Base-by-base conservation (phyloP, 495 filamentous ascomycete species). In the Tricharina praecox region DNA sequence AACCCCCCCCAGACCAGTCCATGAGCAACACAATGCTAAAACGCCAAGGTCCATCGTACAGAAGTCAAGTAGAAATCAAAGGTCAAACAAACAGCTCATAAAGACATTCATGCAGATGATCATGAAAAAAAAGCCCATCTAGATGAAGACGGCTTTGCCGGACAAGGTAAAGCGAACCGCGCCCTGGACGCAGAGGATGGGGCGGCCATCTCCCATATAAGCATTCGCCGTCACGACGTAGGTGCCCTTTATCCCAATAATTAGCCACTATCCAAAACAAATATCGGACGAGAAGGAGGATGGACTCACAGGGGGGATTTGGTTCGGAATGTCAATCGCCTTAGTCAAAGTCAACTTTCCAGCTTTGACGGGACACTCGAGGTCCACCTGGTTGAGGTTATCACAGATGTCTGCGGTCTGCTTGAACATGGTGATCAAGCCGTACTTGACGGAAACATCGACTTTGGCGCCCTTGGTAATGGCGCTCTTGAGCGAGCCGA, bases 181-280 rank as follows among this genome's bases (percentile, higher is more conserved):
- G 5, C 82, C 85, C 39, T 75, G 74, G 49, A 97, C 66, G 64
- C 90, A 97, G 45, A 85, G 88, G 50, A 97, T 78, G 54, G 74
- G 74, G 39, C 72, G 64, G 28, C 70, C 66, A 41, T 88, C 78
- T 20, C 65, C 64, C 52, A 70, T 81, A 62, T 73, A 78, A 41
- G 87, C 92, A 63, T 97, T 82, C 36, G 88, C 90, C 11, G 74
- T 63, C 33, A 96, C 90, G 23, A 72, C 78, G 71, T 95, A 97
- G 58, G 73, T 82, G 61, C 90, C 90, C 87, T 94, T 53, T 47
- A 51, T 9, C 8, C 4, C 23, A 43, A 8, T 25, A 43, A 13
- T 10, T 7, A 5, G 18, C 18, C 5, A 38, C 18, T 38, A 7
- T 16, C 10, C 35, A 7, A 16, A 23, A 43, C 9, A 21, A 24